A percentile compares a stretch with the other conserved stretches of the same genome.
These are phyloP conservation scores for Ogataea glucozyma DNA, from an alignment of 805 yeast species.

Conservation along the genomic window DNA sequence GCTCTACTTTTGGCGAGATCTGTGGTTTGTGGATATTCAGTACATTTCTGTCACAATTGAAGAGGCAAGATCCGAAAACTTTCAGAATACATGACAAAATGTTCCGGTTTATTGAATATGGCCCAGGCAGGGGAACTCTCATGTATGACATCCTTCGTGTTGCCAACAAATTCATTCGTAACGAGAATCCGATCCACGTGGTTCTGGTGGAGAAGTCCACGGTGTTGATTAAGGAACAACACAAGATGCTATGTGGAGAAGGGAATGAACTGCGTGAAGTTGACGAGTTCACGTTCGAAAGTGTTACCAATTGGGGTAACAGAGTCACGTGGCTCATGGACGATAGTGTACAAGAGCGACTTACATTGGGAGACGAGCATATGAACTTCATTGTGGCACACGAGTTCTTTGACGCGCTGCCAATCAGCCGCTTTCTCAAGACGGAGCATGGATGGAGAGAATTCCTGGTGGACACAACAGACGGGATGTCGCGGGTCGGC, in stretches of 20 bases:
- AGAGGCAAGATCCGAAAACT: slow-evolving; percentile 37
- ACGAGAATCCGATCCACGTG: slow-evolving; percentile 43
- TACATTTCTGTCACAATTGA: slow-evolving; percentile 57
- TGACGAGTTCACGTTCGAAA: slow-evolving; percentile 38
- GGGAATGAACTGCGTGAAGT: slow-evolving; percentile 13
- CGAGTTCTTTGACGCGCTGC: slow-evolving; percentile 86
- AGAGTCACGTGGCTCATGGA: slow-evolving; percentile 54
- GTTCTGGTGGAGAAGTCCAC: slow-evolving; percentile 73
- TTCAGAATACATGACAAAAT: slow-evolving; percentile 30
- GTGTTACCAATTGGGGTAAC: slow-evolving; percentile 53
- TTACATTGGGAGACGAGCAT: slow-evolving; percentile 28
- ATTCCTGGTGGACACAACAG: slow-evolving; percentile 67
- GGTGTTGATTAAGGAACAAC: slow-evolving; percentile 59
- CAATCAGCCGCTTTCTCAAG: slow-evolving; percentile 66
- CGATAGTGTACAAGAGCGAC: slow-evolving; percentile 56
- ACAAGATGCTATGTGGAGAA: slow-evolving; percentile 45
- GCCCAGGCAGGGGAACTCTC: slow-evolving; percentile 84
- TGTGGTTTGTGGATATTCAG: slow-evolving; percentile 71
- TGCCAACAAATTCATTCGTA: slow-evolving; percentile 42
- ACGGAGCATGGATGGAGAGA: slow-evolving; percentile 79
- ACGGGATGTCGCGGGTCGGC: too few species aligned
- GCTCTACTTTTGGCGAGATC: slow-evolving; percentile 85
- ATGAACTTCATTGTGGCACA: slow-evolving; percentile 75
- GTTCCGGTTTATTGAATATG: slow-evolving; percentile 68
- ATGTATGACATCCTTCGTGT: slow-evolving; percentile 61